Evolutionary conservation across 176 grass and related monocot species (phyloP).

Genomic region (Tillandsia leiboldiana): DNA sequence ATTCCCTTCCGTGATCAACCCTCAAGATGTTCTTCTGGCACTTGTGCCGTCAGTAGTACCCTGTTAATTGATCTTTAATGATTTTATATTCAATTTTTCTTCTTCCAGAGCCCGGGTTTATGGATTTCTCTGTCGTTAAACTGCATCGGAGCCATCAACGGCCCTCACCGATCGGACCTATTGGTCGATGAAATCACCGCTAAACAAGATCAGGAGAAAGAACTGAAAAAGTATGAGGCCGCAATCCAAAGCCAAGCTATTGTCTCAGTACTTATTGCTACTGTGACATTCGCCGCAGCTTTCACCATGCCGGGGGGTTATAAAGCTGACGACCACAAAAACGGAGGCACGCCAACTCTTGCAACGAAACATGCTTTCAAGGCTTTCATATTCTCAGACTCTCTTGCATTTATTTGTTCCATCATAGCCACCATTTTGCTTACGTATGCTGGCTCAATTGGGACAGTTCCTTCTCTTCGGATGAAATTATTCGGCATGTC

Average conservation of each 20-base stretch:
- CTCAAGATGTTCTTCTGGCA: too few species aligned
- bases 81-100: background rate
- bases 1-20: too few species aligned
- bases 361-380: conserved; percentile 48
- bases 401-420: conserved; percentile 41
- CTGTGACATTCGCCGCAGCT: conserved; percentile 45
- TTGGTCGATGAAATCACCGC: background rate
- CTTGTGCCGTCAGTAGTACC: too few species aligned
- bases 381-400: conserved; percentile 48
- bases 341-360: conserved; percentile 36
- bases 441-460: conserved; percentile 40
- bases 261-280: conserved; percentile 38
- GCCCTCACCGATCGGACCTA: background rate
- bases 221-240: conserved; percentile 38
- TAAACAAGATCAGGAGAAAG: background rate
- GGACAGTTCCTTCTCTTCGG: conserved; percentile 33
- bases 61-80: too few species aligned
- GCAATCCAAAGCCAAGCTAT: conserved; percentile 38
- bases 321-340: conserved; percentile 34
- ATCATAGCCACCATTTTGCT: conserved; percentile 45
- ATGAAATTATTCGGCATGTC: background rate
- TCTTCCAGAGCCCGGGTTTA: background rate
- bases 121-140: background rate
- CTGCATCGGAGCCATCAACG: background rate
- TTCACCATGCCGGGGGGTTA: conserved; percentile 41